A percentile compares a stretch with the other conserved stretches of the same genome.
These are phyloP conservation scores for Vanrija humicola DNA, from an alignment of 1,284 basidiomycete genomes.

Conservation along the genomic window DNA sequence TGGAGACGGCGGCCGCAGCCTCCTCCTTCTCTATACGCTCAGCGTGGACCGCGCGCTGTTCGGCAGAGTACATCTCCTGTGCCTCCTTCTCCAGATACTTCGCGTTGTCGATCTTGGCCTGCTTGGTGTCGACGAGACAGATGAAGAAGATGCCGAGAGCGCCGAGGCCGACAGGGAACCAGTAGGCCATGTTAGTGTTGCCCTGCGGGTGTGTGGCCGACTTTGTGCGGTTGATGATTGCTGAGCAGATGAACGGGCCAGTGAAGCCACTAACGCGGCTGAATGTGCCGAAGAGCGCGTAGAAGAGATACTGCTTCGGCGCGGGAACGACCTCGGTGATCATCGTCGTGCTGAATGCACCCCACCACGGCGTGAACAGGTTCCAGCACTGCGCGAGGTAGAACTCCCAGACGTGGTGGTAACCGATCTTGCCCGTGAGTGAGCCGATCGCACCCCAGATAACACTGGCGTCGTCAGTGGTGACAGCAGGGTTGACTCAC, in stretches of 20 bases:
- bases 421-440: slow-evolving; percentile 12
- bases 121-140: slow-evolving; percentile 9
- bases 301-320: slow-evolving; percentile 12
- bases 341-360: slow-evolving; percentile 11
- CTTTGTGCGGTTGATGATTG: slow-evolving; percentile 11
- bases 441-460: slow-evolving; percentile 19
- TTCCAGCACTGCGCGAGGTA: slow-evolving; percentile 7
- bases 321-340: slow-evolving; percentile 16
- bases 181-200: slow-evolving; percentile 13
- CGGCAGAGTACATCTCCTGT: slow-evolving; percentile 5
- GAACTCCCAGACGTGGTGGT: slow-evolving; percentile 7
- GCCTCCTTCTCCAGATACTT: slow-evolving; percentile 14
- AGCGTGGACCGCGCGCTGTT: slow-evolving; percentile 4
- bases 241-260: slow-evolving; percentile 16
- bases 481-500: slow-evolving; percentile 11
- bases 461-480: not conserved
- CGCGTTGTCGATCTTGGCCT: slow-evolving; percentile 18
- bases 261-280: not conserved
- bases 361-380: slow-evolving; percentile 16
- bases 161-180: slow-evolving; percentile 12
- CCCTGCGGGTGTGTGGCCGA: not conserved
- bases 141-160: slow-evolving; percentile 3
- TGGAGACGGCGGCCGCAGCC: not conserved
- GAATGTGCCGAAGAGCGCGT: not conserved
- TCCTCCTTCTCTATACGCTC: slow-evolving; percentile 3